Conservation (phyloP, 345 rosid genomes). For the Crucihimalaya himalaica region DNA sequence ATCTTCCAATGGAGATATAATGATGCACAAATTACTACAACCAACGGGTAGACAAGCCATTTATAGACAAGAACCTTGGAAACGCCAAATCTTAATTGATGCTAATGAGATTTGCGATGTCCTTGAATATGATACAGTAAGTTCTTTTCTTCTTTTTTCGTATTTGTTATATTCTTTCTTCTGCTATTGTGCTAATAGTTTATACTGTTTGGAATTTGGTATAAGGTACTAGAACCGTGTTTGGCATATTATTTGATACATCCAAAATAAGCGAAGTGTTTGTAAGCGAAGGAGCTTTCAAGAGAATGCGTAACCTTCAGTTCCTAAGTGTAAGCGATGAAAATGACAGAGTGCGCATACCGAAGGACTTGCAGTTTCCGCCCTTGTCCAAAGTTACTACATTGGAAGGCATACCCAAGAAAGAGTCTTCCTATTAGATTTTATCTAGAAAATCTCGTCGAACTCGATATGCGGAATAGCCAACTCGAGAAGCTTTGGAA, state of each 20-base stretch:
- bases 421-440: slow-evolving; percentile 27
- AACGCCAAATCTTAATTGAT: background rate
- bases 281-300: background rate
- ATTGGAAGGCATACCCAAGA: slow-evolving; percentile 26
- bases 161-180: background rate
- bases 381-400: slow-evolving; percentile 1
- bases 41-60: background rate
- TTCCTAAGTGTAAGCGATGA: slow-evolving; percentile 12
- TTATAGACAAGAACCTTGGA: background rate
- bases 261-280: background rate
- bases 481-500: slow-evolving; percentile 29
- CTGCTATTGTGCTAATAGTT: background rate
- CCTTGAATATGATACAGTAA: background rate
- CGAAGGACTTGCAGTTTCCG: background rate
- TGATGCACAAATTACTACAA: slow-evolving; percentile 1
- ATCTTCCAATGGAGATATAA: background rate
- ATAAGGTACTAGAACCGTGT: slow-evolving; percentile 25
- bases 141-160: background rate
- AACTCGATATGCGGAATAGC: slow-evolving; percentile 5
- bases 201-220: background rate
- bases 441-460: slow-evolving; percentile 1
- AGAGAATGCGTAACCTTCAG: slow-evolving; percentile 28
- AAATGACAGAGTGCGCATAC: background rate
- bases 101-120: background rate
- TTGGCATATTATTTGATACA: slow-evolving; percentile 19